Base-by-base conservation (phyloP, 768 basidiomycete species). In the Rhodotorula graminis region DNA sequence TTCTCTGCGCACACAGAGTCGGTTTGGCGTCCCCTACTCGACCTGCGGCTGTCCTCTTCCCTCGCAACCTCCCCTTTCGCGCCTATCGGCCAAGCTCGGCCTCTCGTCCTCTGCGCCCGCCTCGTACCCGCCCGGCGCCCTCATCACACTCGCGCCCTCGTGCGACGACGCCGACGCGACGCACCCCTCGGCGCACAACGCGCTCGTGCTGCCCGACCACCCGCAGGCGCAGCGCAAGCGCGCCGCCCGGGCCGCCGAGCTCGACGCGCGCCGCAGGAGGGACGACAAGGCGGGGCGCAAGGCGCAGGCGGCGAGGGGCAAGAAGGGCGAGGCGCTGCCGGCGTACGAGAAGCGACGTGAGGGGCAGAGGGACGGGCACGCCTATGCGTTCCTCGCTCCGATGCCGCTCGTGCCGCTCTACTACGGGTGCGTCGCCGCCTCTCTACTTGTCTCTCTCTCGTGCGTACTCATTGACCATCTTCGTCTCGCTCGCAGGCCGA, bases 21-120 rank as follows among this genome's bases (percentile, higher is more conserved):
- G 86, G 18, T 88, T 85, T 77, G 82, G 82, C 56, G 79, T 84
- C 14, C 80, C 83, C 3, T 89, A 89, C 79, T 84, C 82, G 62
- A 83, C 85, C 72, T 89, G 88, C 69, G 88, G 88, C 4, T 88
- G 88, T 76, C 83, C 85, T 0, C 78, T 85, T 15, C 75, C 76
- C 23, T 46, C 61, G 10, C 23, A 25, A 18, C 44, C 64, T 27
- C 64, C 55, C 1, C 25, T 58, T 44, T 57, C 64, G 46, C 64
- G 64, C 23, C 56, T 65, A 29, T 44, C 19, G 21, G 10, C 15
- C 42, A 56, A 46, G 46, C 64, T 65, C 14, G 8, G 31, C 44
- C 44, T 57, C 64, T 1, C 15, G 7, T 2, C 56, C 21, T 23
- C 29, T 23, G 14, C 21, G 11, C n/a, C 2, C n/a, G 11, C n/a